Conservation (phyloP, 371 early-diverging fungal genomes). For the Mucor saturninus region DNA sequence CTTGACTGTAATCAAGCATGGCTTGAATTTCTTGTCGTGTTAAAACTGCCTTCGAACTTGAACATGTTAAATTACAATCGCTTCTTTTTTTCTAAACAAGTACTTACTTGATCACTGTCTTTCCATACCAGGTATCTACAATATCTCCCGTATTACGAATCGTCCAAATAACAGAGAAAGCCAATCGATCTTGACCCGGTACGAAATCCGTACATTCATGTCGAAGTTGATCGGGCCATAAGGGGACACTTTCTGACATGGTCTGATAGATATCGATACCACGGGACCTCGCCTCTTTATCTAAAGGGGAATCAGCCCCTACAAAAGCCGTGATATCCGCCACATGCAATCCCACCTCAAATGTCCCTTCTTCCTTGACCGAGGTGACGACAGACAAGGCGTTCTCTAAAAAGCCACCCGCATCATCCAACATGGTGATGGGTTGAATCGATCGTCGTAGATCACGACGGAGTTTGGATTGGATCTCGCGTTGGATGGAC, state of each 20-base stretch:
- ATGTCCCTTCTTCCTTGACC: background rate
- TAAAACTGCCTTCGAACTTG: slow-evolving; percentile 67
- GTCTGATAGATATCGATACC: slow-evolving; percentile 93
- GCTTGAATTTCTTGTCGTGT: slow-evolving; percentile 72
- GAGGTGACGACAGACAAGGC: slow-evolving; percentile 8
- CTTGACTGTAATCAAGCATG: slow-evolving; percentile 65
- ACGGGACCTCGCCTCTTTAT: slow-evolving; percentile 87
- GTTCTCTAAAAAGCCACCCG: slow-evolving; percentile 16
- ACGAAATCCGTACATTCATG: slow-evolving; percentile 59
- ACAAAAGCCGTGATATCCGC: slow-evolving; percentile 98
- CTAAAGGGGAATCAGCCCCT: slow-evolving; percentile 79
- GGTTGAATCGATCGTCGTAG: slow-evolving; percentile 54
- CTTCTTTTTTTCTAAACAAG: too few relatives aligned
- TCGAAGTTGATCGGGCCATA: slow-evolving; percentile 91
- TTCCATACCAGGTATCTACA: slow-evolving; percentile 67
- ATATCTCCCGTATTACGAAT: slow-evolving; percentile 68
- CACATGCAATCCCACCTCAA: slow-evolving; percentile 93
- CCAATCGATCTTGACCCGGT: slow-evolving; percentile 56
- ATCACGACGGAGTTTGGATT: slow-evolving; percentile 64
- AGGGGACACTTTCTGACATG: slow-evolving; percentile 78
- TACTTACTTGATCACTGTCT: slow-evolving; percentile 80
- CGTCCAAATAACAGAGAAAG: slow-evolving; percentile 91
- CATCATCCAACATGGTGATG: slow-evolving; percentile 51
- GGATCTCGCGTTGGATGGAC: slow-evolving; percentile 48
- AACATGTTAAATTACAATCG: too few relatives aligned